Evolutionary conservation across 106 monocot species (phyloP).

Genomic region (Dioscorea dumetorum): DNA sequence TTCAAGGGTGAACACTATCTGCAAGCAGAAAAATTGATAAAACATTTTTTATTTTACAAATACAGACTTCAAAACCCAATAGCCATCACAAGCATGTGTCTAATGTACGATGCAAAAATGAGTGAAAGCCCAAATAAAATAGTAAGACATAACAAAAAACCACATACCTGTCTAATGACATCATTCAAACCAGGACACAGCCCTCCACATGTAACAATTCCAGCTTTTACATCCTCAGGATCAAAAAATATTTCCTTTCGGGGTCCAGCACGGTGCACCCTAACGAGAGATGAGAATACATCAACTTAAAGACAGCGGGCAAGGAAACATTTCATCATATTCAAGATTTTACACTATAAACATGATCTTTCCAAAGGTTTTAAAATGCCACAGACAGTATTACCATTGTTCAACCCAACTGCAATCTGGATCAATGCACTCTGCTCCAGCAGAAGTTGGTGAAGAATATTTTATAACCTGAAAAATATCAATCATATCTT

Average conservation of each 20-base stretch:
- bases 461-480: conserved; percentile 74
- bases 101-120: too few species aligned
- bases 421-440: conserved; percentile 70
- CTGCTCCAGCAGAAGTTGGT: conserved; percentile 74
- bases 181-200: conserved; percentile 69
- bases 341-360: too few species aligned
- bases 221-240: conserved; percentile 58
- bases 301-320: too few species aligned
- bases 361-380: too few species aligned
- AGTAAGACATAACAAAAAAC: neutral
- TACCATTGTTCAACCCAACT: conserved; percentile 82
- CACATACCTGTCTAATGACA: conserved; percentile 57
- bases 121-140: neutral
- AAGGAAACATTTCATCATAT: too few species aligned
- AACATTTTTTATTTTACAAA: neutral
- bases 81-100: too few species aligned
- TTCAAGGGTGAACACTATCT: conserved; percentile 79
- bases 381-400: conserved; percentile 3
- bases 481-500: conserved; percentile 3
- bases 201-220: conserved; percentile 69
- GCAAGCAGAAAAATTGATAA: conserved; percentile 14
- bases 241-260: conserved; percentile 59
- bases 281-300: conserved; percentile 10
- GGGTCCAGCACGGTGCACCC: conserved; percentile 74
- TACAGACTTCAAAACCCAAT: neutral